Base-by-base conservation (phyloP, 352 stramenopile species). In the Aphanomyces astaci region DNA sequence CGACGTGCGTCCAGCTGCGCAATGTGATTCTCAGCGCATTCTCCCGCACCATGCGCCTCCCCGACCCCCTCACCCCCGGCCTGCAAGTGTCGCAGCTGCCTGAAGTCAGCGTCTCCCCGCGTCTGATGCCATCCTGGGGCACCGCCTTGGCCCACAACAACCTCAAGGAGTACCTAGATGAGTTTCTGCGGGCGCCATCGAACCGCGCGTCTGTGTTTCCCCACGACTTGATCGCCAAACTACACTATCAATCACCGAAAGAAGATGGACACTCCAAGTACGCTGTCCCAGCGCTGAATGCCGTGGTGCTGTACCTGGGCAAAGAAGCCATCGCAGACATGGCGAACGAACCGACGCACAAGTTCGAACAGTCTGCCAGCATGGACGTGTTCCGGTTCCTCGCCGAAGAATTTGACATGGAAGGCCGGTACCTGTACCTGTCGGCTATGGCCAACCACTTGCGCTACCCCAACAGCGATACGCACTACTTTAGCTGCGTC, bases 401-500 rank as follows among this genome's bases (percentile, higher is more conserved):
- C 32, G 95, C 98, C 63, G 94, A 98, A 51, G 84, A 94, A 63
- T 80, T 99, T 59, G 92, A 99, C 77, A 84, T 97, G 33, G 90
- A 98, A 40, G 94, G 94, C 22, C 87, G 97, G 53, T 99, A 99
- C 80, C 97, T 94, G 77, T 97, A 97, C 79, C 94, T 99, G 54
- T 99, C 98, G 75, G 97, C 95, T 31, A 92, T 99, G 70, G 96
- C 92, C 19, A 99, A 99, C 77, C 96, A 99, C 77, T 84, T 99
- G 62, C 90, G 97, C 25, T 99, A 98, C 78, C 97, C 97, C 36
- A 99, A 98, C 75, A 98, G 89, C 75, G 96, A 99, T 82, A 99
- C 97, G 53, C 96, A 99, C 80, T 99, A 99, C 80, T 99, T 99
- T 72, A 98, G 92, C 66, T 99, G 94, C 77, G 94, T 99, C 1